phyloP scores from a whole-genome alignment of 169 alveolate genomes.

The Perkinsus marinus region DNA sequence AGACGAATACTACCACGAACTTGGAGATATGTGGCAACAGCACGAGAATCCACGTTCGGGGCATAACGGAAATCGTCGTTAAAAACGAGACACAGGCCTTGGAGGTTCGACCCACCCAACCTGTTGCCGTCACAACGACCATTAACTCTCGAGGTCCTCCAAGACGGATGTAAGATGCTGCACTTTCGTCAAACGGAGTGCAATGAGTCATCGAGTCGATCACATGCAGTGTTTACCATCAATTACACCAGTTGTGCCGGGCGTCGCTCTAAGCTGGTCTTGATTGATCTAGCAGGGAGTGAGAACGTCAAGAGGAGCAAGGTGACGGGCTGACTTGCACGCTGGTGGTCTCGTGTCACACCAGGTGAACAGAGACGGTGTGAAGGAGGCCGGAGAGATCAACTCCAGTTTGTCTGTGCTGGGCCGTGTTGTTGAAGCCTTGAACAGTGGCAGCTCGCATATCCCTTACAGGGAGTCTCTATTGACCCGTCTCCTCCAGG shows the following conservation, averaged over 20 bases:
- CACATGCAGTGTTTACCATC: slow-evolving; percentile 1
- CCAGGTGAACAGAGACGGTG: not conserved
- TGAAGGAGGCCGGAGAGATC: slow-evolving; percentile 5
- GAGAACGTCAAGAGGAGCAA: not conserved
- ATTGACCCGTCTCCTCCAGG: slow-evolving; percentile 1
- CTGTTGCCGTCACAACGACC: not conserved
- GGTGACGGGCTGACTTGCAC: not conserved
- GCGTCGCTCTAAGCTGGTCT: not conserved
- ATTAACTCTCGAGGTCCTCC: not conserved
- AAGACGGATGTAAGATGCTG: not conserved
- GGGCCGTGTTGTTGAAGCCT: not conserved
- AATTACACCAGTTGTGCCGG: not conserved
- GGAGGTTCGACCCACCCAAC: not conserved
- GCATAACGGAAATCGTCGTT: not conserved
- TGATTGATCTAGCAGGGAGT: slow-evolving; percentile 2
- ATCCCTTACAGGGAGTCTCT: not conserved
- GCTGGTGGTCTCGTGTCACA: not conserved
- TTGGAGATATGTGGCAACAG: not conserved
- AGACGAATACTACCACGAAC: not conserved
- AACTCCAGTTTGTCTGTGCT: not conserved
- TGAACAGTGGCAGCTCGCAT: not conserved
- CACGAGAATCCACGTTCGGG: not conserved
- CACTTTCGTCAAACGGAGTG: not conserved
- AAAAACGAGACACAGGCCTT: not conserved
- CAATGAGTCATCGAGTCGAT: not conserved